Base-by-base conservation (phyloP, 164 flowering plant genomes). In the Piper longum region DNA sequence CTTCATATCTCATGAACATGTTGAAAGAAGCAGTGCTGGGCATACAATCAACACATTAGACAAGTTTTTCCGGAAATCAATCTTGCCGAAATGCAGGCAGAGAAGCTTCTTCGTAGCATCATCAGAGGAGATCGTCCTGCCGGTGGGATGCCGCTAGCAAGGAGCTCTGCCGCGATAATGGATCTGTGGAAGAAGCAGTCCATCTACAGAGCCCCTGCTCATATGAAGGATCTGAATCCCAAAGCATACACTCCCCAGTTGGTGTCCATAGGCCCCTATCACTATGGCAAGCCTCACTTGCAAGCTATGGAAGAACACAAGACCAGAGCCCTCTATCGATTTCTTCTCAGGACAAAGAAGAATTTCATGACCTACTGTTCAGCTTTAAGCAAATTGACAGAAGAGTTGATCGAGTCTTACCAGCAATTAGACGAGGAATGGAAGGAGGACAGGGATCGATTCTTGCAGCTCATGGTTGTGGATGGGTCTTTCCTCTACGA, bases 401-500 rank as follows among this genome's bases (percentile, higher is more conserved):
- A 13, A 54, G 45, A 45, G 2, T 6, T 59, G 54, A 57, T 51
- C 19, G 17, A 13, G 2, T 45, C 54, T 2, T 58, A 58, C 56
- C 40, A 57, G 16, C 43, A 57, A 44, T n/a, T 41, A 9, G 44
- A 12, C 43, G n/a, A 5, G 1, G 17, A 44, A 8, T 19, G 19
- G 43, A 43, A 79, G 8, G 72, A 79, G 52, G 80, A 87, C 70
- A 73, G 72, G 45, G 87, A 83, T 12, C 3, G 12, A 62, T 86
- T 84, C 56, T 77, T 77, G 16, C 82, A 84, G 59, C 82, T 85
- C 86, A 67, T 83, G 93, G 77, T 87, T 41, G 81, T 82, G 9
- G 93, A 87, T 67, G 81, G 83, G 0, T 83, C 86, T 67, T 87
- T 87, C 62, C 69, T 83, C 7, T 76, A 83, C 4, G 93, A 87